Conservation (phyloP, 2,329 filamentous ascomycete genomes). For the Onygenales sp. region DNA sequence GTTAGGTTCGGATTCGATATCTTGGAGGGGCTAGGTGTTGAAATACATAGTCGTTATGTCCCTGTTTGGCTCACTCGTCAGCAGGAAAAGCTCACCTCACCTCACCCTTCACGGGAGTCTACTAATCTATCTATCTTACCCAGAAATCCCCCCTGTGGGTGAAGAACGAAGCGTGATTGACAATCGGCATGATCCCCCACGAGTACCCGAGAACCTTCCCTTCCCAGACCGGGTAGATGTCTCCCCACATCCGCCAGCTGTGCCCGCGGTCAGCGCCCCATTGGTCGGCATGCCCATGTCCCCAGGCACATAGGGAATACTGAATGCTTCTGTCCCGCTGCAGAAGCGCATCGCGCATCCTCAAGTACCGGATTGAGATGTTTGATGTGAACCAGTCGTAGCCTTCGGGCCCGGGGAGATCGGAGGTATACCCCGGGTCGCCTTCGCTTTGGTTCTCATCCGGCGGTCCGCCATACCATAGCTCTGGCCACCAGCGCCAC, state of each 20-base stretch:
- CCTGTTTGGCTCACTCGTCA: background rate
- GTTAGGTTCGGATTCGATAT: background rate
- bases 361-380: slow-evolving; percentile 37
- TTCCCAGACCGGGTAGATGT: slow-evolving; percentile 20
- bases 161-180: background rate
- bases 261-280: slow-evolving; percentile 44
- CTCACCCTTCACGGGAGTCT: background rate
- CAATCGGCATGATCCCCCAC: background rate
- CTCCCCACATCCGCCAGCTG: slow-evolving; percentile 33
- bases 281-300: slow-evolving; percentile 38
- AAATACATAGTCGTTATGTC: background rate
- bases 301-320: slow-evolving; percentile 48
- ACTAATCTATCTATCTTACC: too few species aligned
- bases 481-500: slow-evolving; percentile 31
- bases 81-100: background rate
- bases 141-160: background rate
- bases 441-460: slow-evolving; percentile 18
- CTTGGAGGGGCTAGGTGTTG: background rate
- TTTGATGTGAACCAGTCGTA: slow-evolving; percentile 44
- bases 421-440: background rate
- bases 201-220: background rate
- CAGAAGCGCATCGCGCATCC: slow-evolving; percentile 45
- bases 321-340: slow-evolving; percentile 38
- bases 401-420: slow-evolving; percentile 29
- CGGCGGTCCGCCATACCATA: slow-evolving; percentile 21